Base-by-base conservation (phyloP, 306 rosid genomes). In the Rubus parviflorus region DNA sequence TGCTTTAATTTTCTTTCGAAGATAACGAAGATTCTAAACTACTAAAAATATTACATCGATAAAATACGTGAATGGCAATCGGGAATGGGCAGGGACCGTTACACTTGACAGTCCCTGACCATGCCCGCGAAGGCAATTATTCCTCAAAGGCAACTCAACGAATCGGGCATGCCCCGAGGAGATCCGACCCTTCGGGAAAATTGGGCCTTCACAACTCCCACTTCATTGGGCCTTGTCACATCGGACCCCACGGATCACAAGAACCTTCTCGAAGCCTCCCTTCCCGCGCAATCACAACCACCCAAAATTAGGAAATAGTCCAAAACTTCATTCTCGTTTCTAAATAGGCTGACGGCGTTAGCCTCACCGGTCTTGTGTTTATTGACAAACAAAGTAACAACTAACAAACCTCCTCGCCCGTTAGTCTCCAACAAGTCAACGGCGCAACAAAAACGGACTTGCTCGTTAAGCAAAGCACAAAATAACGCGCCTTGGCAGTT, bases 181-280 rank as follows among this genome's bases (percentile, higher is more conserved):
- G 30, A 25, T 25, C 30, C 35, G 35, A 30, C 35, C 30, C 35
- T 30, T 30, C 2, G 2, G 35, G 35, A 30, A 30, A 30, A 30
- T 25, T 30, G 51, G 51, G 51, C 51, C 51, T 46, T 46, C 15
- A 46, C 13, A 10, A 46, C 51, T 46, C 13, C 15, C 2, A 2
- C 51, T 46, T 46, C 51, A 51, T 51, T n/a, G 61, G 61, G 61
- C 30, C 61, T 54, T 4, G 2, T 42, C 46, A 3, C 46, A 5
- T 42, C 46, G 2, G 46, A 42, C 6, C 6, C 46, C 6, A 4
- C 7, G 46, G 46, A 2, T 30, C 41, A 41, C 52, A 58, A 69
- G 46, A 30, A 70, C 35, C 77, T 73, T 57, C 77, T 57, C 68
- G 68, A 73, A 73, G 42, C 47, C 53, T 12, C 20, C 22, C 25